Base-by-base conservation (phyloP, 495 filamentous ascomycete genomes). In the Apiosordaria backusii region DNA sequence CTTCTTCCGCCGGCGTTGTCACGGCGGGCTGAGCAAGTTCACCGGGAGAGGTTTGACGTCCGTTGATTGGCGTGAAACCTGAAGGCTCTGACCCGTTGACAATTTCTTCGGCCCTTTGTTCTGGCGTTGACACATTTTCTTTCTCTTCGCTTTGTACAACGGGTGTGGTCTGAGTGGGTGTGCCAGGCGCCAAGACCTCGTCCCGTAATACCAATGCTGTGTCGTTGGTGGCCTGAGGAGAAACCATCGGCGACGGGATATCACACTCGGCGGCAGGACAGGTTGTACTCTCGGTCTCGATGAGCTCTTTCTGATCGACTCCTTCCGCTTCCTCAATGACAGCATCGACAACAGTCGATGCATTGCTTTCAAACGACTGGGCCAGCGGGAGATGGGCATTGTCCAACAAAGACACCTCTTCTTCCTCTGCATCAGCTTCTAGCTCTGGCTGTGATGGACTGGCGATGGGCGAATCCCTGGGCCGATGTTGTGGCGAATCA, bases 61-160 rank as follows among this genome's bases (percentile, higher is more conserved):
- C 62, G 16, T 77, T 74, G 63, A 77, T 77, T 7, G 75, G 73
- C 1, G 75, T 77, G 54, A 77, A 77, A 1, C 75, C 71, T 0
- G 72, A 62, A n/a, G 66, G 66, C 22, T 71, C 67, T 26, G 35
- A 62, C 23, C 45, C 64, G 15, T 19, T 24, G 27, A 18, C 50
- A 50, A 26, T 66, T 50, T 50, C 59, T n/a, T 59, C 23, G 21
- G 61, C 35, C 24, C 18, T 35, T 18, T n/a, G 60, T n/a, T 3
- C 25, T 6, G 18, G 21, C 6, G 40, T 23, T 10, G 58, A 35
- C 1, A 52, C 62, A 18, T n/a, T n/a, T 1, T 26, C 5, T 0
- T 10, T 45, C 15, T 40, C 21, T n/a, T 45, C 24, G 18, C 18
- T 27, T 61, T 61, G 24, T 19, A 19, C 16, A 45, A n/a, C 27